Conservation (phyloP, 2,329 filamentous ascomycete genomes). For the Corinectria fuckeliana region DNA sequence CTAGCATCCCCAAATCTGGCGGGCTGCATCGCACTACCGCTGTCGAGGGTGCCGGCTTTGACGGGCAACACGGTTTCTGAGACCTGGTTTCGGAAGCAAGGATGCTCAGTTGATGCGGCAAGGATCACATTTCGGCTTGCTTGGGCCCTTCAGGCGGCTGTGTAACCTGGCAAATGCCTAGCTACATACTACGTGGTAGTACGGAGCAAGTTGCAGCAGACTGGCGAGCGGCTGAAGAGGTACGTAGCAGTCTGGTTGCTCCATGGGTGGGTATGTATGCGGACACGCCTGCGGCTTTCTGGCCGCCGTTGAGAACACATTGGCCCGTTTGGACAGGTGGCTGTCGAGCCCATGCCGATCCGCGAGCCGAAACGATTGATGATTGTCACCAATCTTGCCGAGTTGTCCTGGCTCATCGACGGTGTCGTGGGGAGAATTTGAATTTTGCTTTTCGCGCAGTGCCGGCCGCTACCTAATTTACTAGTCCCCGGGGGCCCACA, state of each 20-base stretch:
- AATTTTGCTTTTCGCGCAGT: slow-evolving; percentile 41
- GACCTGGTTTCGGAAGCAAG: slow-evolving; percentile 24
- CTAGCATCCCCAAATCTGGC: slow-evolving; percentile 33
- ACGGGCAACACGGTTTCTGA: slow-evolving; percentile 16
- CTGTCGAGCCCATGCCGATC: slow-evolving; percentile 36
- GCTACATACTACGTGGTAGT: too few relatives aligned
- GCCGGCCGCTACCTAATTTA: slow-evolving; percentile 33
- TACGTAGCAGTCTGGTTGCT: neutral
- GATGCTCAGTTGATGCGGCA: slow-evolving; percentile 23
- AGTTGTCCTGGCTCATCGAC: slow-evolving; percentile 22
- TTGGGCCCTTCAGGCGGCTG: slow-evolving; percentile 24
- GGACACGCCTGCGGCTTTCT: slow-evolving; percentile 26
- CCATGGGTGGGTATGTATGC: slow-evolving; percentile 13
- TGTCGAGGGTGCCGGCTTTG: slow-evolving; percentile 22
- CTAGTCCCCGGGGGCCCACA: slow-evolving; percentile 33
- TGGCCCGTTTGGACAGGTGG: slow-evolving; percentile 5
- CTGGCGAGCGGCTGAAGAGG: slow-evolving; percentile 10
- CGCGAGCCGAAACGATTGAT: slow-evolving; percentile 33
- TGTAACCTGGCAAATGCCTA: slow-evolving; percentile 14
- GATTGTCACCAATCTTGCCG: slow-evolving; percentile 32
- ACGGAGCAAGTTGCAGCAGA: too few relatives aligned
- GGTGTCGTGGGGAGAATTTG: slow-evolving; percentile 32
- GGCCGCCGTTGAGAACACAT: slow-evolving; percentile 10
- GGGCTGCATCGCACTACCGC: slow-evolving; percentile 34
- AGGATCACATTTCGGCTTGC: slow-evolving; percentile 20